A percentile compares a stretch with the other conserved stretches of the same genome.
These are phyloP conservation scores for Mycena epipterygia DNA, from an alignment of 768 basidiomycete species.

Conservation along the genomic window DNA sequence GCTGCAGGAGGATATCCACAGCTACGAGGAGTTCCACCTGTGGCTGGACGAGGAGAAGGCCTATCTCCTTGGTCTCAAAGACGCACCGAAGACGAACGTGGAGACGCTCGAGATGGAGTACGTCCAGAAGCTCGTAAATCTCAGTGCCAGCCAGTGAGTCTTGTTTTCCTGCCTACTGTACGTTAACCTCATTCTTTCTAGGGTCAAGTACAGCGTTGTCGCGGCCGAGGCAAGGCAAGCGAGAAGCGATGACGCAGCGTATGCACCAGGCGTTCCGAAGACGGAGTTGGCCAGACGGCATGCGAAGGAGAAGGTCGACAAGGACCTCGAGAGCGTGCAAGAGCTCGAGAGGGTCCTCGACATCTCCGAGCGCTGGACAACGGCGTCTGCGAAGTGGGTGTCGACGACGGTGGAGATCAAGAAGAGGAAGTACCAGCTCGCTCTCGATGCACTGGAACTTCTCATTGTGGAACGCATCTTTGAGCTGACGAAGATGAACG, in stretches of 20 bases:
- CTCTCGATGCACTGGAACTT: no score
- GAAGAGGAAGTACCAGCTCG: not conserved
- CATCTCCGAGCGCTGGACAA: not conserved
- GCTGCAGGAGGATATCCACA: not conserved
- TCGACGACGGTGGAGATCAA: not conserved
- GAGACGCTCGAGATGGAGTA: no score
- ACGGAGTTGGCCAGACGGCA: not conserved
- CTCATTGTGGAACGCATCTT: no score
- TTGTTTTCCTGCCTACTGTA: no score
- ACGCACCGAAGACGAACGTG: no score
- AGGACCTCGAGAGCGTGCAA: not conserved
- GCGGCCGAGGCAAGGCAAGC: not conserved
- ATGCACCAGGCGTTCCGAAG: not conserved
- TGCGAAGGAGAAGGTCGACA: not conserved
- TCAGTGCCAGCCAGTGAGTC: not conserved
- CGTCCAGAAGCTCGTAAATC: not conserved
- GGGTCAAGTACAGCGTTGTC: not conserved
- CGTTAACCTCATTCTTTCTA: no score
- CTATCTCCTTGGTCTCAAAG: not conserved
- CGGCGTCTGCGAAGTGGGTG: not conserved
- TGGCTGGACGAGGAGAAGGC: slow-evolving; percentile 14
- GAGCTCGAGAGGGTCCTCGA: not conserved
- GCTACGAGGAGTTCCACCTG: not conserved
- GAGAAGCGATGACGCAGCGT: not conserved
- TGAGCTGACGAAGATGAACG: no score